phyloP scores from a whole-genome alignment of 2,329 filamentous ascomycete species.

The Cryphonectria nitschkei region DNA sequence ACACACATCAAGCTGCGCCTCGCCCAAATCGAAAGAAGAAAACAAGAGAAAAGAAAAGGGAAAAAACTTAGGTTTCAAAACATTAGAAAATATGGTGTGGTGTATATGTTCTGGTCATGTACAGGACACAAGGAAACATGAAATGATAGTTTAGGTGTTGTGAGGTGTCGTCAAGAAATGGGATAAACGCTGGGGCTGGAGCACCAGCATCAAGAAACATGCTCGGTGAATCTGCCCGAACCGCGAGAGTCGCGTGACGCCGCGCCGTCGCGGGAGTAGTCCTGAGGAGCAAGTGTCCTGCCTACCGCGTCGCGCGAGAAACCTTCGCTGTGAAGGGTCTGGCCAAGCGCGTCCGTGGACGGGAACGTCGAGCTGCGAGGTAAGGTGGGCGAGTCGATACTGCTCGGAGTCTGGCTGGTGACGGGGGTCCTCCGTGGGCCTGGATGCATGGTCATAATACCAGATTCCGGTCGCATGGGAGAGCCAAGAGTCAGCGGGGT shows the following conservation, averaged over 20 bases:
- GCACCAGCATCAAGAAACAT: conserved; percentile 21
- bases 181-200: background rate
- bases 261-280: conserved; percentile 25
- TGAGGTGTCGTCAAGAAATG: conserved; percentile 12
- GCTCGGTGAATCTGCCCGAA: conserved; percentile 27
- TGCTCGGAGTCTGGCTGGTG: conserved; percentile 37
- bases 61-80: conserved; percentile 26
- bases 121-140: conserved; percentile 17
- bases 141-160: conserved; percentile 7
- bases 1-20: conserved; percentile 23
- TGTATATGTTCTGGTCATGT: conserved; percentile 26
- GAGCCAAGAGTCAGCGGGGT: conserved; percentile 56
- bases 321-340: conserved; percentile 14
- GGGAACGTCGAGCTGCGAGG: conserved; percentile 24
- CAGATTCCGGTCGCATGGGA: conserved; percentile 64
- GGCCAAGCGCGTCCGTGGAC: conserved; percentile 31
- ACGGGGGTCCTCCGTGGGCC: conserved; percentile 68
- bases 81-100: conserved; percentile 29
- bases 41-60: background rate
- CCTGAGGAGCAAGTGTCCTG: conserved; percentile 26
- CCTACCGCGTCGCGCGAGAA: conserved; percentile 19
- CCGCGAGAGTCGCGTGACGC: conserved; percentile 22
- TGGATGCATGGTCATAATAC: conserved; percentile 63
- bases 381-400: conserved; percentile 23
- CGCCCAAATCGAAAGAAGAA: background rate